Evolutionary conservation across 345 rosid species (phyloP), one percentile per base, ranked within the genome.

Genomic region (Populus ilicifolia): DNA sequence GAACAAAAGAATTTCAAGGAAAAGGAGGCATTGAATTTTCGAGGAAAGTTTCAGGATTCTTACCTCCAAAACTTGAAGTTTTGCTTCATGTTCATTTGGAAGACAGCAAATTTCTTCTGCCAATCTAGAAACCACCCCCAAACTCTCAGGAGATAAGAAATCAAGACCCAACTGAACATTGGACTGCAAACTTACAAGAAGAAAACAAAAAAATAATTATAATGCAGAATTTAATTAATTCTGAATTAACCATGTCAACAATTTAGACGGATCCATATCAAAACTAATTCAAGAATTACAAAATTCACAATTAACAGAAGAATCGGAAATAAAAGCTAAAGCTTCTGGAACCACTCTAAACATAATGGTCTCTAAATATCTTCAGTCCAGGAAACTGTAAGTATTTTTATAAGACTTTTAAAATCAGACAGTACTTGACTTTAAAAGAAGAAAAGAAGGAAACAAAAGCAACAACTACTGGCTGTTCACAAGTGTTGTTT

Each of bases 141-240:
- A 82, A 71, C 98, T 96, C 79, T 93, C 99, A 63, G 98, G 97
- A 80, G 91, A 92, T 75, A 96, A 85, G 86, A 96, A 96, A 87
- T 96, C 98, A 23, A 93, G 92, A 17, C 89, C 97, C 83, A 96
- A 75, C 88, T 88, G 97, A 80, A 96, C 97, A 72, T 79, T 96
- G 70, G 99, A 96, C 99, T 93, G 90, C 80, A 80, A 81, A 82
- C 75, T 74, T n/a, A 46, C 33, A 74, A 38, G 33, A 39, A 21
- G 25, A n/a, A 9, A 52, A 44, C 11, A 21, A 65, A 44, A 1
- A 17, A 67, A 29, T 29, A 30, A 59, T 8, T 29, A 36, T 6
- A 35, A 59, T 21, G 62, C 65, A 25, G 59, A 33, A 56, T 63
- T 62, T 41, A 27, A 50, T 3, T 21, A 9, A 16, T 33, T 72